A percentile compares a stretch with the other conserved stretches of the same genome.
These are phyloP conservation scores for Pyricularia grisea DNA, from an alignment of 2,329 filamentous ascomycete species.

Conservation along the genomic window DNA sequence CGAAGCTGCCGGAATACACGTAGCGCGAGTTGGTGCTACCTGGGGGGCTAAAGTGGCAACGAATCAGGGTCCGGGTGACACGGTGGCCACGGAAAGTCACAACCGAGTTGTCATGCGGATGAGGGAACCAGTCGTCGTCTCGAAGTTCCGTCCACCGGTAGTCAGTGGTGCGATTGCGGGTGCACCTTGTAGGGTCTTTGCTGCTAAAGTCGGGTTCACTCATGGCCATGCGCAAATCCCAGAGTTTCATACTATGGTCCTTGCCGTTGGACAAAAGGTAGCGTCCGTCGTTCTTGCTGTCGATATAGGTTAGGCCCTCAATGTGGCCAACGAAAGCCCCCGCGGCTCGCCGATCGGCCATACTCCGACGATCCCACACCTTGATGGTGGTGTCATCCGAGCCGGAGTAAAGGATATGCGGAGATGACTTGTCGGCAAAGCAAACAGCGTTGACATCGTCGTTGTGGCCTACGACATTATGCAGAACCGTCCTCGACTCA, in stretches of 20 bases:
- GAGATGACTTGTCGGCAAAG: conserved; percentile 80
- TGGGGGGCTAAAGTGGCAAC: conserved; percentile 90
- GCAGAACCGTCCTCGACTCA: conserved; percentile 64
- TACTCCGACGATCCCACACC: conserved; percentile 91
- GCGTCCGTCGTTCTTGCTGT: conserved; percentile 60
- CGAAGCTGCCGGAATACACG: conserved; percentile 84
- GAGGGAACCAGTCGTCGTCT: conserved; percentile 55
- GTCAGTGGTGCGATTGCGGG: conserved; percentile 64
- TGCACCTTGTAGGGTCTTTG: conserved; percentile 45
- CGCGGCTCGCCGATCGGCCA: conserved; percentile 69
- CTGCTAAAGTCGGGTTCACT: conserved; percentile 53
- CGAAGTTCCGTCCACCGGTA: conserved; percentile 64
- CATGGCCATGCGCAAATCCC: conserved; percentile 89
- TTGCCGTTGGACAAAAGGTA: conserved; percentile 94
- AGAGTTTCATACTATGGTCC: conserved; percentile 94
- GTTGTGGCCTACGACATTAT: conserved; percentile 68
- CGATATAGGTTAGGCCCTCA: conserved; percentile 59
- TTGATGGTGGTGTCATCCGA: conserved; percentile 92
- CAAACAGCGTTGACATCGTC: conserved; percentile 96
- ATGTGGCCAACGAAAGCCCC: conserved; percentile 59
- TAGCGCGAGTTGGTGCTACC: conserved; percentile 81
- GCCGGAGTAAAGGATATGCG: conserved; percentile 91
- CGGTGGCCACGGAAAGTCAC: conserved; percentile 90
- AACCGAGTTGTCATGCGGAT: conserved; percentile 80
- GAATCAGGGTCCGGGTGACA: conserved; percentile 81